Evolutionary conservation across 1,284 basidiomycete genomes (phyloP).

Genomic region (Ganoderma sp.): DNA sequence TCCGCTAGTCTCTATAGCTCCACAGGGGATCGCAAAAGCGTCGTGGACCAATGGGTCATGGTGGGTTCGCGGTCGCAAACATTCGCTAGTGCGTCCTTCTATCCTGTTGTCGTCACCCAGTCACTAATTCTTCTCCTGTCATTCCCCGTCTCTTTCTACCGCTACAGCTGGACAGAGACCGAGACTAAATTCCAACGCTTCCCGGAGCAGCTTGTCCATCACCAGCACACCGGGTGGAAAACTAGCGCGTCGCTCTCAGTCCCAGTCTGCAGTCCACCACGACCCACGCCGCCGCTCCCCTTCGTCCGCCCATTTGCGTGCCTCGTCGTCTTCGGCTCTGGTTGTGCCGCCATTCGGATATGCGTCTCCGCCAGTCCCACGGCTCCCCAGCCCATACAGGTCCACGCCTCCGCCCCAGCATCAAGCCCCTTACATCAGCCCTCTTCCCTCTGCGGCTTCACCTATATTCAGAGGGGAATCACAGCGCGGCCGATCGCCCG

Average conservation of each 20-base stretch:
- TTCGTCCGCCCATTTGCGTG: constrained; percentile 9
- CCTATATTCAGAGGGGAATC: not conserved
- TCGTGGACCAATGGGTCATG: constrained; percentile 41
- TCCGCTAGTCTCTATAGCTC: constrained; percentile 24
- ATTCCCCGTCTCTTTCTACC: constrained; percentile 3
- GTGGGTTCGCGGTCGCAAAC: constrained; percentile 29
- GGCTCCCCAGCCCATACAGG: not conserved
- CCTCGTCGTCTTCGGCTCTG: not conserved
- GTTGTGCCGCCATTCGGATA: not conserved
- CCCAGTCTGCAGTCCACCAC: constrained; percentile 26
- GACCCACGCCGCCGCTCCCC: constrained; percentile 21
- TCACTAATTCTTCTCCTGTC: not conserved
- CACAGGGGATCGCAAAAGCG: constrained; percentile 30
- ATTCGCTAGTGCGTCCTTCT: constrained; percentile 16
- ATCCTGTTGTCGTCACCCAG: not conserved
- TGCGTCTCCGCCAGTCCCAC: not conserved
- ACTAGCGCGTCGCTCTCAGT: constrained; percentile 25
- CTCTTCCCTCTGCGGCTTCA: not conserved
- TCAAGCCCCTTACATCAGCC: not conserved
- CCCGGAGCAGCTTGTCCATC: constrained; percentile 27
- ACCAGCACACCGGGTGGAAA: constrained; percentile 16
- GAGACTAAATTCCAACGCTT: constrained; percentile 12
- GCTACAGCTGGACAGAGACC: constrained; percentile 14
- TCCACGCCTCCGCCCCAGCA: not conserved
- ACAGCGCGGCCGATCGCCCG: not conserved